A percentile compares a stretch with the other conserved stretches of the same genome.
Evolutionary conservation across 1,284 basidiomycete species (phyloP).

Genomic region (Marasmius tenuissimus): DNA sequence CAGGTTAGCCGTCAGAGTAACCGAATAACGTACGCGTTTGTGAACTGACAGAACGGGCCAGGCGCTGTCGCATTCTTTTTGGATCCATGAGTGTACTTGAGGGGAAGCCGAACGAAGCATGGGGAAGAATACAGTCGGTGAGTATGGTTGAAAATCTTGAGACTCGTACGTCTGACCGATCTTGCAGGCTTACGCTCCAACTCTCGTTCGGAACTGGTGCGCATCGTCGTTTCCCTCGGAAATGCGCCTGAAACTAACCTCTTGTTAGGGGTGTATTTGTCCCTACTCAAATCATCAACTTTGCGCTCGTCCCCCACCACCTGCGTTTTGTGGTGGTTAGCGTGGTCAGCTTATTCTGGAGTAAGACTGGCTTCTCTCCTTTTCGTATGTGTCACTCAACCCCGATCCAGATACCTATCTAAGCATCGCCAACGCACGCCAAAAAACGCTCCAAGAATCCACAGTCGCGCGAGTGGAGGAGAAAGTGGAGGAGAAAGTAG

Average conservation of each 20-base stretch:
- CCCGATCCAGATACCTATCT: constrained; percentile 14
- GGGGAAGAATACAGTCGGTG: constrained; percentile 56
- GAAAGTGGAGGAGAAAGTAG: not conserved
- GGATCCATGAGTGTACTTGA: constrained; percentile 73
- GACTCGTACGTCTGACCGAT: not conserved
- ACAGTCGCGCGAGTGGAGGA: not conserved
- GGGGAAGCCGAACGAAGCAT: constrained; percentile 60
- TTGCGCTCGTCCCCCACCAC: constrained; percentile 76
- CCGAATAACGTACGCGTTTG: too few species aligned
- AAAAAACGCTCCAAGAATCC: constrained; percentile 6
- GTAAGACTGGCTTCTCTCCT: constrained; percentile 40
- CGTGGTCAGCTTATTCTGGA: constrained; percentile 86
- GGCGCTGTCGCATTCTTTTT: constrained; percentile 74
- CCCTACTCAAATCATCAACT: constrained; percentile 83
- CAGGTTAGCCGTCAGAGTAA: constrained; percentile 39
- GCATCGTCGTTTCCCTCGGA: constrained; percentile 13
- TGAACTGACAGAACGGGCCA: constrained; percentile 20
- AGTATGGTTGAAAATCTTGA: constrained; percentile 16
- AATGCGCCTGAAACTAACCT: not conserved
- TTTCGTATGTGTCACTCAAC: not conserved
- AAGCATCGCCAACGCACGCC: constrained; percentile 13
- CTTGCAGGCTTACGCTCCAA: constrained; percentile 62
- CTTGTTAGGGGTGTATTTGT: constrained; percentile 67
- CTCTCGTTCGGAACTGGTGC: constrained; percentile 73
- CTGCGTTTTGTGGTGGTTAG: constrained; percentile 78